Evolutionary conservation across 1,284 basidiomycete genomes (phyloP).

Genomic region (Puccinia coronata): DNA sequence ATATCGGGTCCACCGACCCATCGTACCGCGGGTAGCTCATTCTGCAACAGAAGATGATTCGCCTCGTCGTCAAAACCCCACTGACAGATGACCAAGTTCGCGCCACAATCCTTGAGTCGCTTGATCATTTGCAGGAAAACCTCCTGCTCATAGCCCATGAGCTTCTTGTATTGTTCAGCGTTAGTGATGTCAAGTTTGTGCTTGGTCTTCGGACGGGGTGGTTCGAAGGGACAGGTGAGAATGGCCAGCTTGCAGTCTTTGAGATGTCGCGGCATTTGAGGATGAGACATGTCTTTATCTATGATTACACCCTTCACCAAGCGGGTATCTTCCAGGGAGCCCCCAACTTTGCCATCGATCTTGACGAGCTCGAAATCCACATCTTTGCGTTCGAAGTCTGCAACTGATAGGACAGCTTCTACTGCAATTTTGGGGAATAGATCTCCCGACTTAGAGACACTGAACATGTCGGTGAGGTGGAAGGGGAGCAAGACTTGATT

Average conservation of each 20-base stretch:
- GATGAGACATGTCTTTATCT: slow-evolving; percentile 99
- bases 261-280: slow-evolving; percentile 90
- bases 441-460: slow-evolving; percentile 91
- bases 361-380: slow-evolving; percentile 99
- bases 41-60: slow-evolving; percentile 96
- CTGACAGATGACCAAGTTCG: slow-evolving; percentile 97
- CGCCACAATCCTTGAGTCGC: slow-evolving; percentile 94
- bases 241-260: slow-evolving; percentile 91
- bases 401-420: slow-evolving; percentile 91
- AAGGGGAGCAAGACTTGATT: not conserved
- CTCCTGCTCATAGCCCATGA: slow-evolving; percentile 90
- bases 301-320: slow-evolving; percentile 94
- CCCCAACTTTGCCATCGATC: slow-evolving; percentile 97
- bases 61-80: slow-evolving; percentile 99
- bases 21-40: slow-evolving; percentile 93
- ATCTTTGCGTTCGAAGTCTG: slow-evolving; percentile 89
- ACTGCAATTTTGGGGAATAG: slow-evolving; percentile 98
- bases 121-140: slow-evolving; percentile 98
- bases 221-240: slow-evolving; percentile 97
- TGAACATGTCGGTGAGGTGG: slow-evolving; percentile 58
- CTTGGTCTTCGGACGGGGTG: slow-evolving; percentile 97
- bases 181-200: slow-evolving; percentile 97
- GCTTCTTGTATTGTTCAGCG: slow-evolving; percentile 96
- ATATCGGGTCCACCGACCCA: slow-evolving; percentile 99
- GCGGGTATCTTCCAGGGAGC: slow-evolving; percentile 87